A percentile compares a stretch with the other conserved stretches of the same genome.
phyloP scores from a whole-genome alignment of 371 early-diverging fungal genomes.

The Dichotomocladium elegans region DNA sequence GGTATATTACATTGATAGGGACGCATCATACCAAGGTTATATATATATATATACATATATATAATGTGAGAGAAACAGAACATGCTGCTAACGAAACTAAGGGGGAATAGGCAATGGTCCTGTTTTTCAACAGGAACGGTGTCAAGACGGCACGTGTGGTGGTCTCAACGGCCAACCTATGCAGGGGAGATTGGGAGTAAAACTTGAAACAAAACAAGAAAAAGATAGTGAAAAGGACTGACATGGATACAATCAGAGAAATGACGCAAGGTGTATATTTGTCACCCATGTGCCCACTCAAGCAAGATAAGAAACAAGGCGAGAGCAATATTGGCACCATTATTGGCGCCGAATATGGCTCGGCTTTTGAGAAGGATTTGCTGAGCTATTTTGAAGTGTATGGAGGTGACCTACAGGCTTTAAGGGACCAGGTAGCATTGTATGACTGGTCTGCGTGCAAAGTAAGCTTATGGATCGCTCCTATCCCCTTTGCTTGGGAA shows the following conservation, averaged over 20 bases:
- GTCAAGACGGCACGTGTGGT: constrained; percentile 34
- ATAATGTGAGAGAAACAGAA: too few relatives aligned
- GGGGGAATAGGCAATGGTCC: constrained; percentile 53
- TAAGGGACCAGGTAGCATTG: constrained; percentile 21
- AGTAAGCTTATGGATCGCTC: constrained; percentile 8
- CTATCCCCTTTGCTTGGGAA: too few relatives aligned
- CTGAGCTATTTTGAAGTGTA: constrained; percentile 46
- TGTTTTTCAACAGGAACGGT: constrained; percentile 41
- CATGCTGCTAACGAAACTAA: not conserved
- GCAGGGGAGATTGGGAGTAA: constrained; percentile 61
- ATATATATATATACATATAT: not conserved
- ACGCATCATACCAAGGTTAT: constrained; percentile 62
- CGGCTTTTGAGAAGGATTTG: constrained; percentile 55
- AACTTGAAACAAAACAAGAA: too few relatives aligned
- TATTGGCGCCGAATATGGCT: constrained; percentile 17
- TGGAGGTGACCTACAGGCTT: constrained; percentile 12
- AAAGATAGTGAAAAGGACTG: too few relatives aligned
- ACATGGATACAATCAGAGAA: too few relatives aligned
- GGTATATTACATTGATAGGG: too few relatives aligned
- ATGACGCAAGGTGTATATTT: constrained; percentile 57
- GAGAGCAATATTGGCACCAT: constrained; percentile 1
- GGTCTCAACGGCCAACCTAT: constrained; percentile 65
- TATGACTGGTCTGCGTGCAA: constrained; percentile 49
- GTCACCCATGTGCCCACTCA: constrained; percentile 32
- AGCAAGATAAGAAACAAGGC: constrained; percentile 22